Evolutionary conservation across 306 rosid genomes (phyloP), one percentile per base, ranked within the genome.

Genomic region (Delonix regia): DNA sequence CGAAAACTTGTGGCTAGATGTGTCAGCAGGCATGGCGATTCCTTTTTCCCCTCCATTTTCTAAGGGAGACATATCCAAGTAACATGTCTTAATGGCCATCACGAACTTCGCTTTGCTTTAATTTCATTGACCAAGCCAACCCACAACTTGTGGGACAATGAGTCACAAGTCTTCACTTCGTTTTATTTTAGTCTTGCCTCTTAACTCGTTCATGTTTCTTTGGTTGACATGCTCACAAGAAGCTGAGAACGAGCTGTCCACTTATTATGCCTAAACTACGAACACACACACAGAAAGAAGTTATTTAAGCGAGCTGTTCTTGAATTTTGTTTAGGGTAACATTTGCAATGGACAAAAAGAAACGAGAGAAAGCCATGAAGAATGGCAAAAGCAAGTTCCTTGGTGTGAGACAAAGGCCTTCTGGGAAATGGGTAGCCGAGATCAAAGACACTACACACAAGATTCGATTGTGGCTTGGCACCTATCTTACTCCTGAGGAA

Each of bases 361-460:
- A 71, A 56, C 33, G 41, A 60, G 70, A 18, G 83, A 83, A 16
- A 84, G 62, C 36, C 73, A 49, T 49, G 22, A 7, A n/a, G n/a
- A n/a, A n/a, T n/a, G 39, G 51, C 18, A 87, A 66, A 65, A 36
- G 79, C 75, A 93, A 90, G 79, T 91, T 88, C 68, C 88, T 90
- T 42, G 98, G 97, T 14, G 98, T 94, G 57, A 86, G 98, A 69
- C 96, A 94, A 65, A 87, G 98, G 83, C 89, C 97, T 30, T 94
- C 94, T 0, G 98, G 98, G 49, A 94, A 90, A 87, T 94, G 97
- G 97, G 97, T 93, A 10, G 92, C 98, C 52, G 97, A 94, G 79
- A 94, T 94, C 85, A 94, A 94, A 84, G 98, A 94, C 89, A 90
- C 97, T 15, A 82, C 92, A 6, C 84, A 83, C 83, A 90, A 88